phyloP scores from a whole-genome alignment of 805 yeast genomes.

The Schwanniomyces occidentalis region DNA sequence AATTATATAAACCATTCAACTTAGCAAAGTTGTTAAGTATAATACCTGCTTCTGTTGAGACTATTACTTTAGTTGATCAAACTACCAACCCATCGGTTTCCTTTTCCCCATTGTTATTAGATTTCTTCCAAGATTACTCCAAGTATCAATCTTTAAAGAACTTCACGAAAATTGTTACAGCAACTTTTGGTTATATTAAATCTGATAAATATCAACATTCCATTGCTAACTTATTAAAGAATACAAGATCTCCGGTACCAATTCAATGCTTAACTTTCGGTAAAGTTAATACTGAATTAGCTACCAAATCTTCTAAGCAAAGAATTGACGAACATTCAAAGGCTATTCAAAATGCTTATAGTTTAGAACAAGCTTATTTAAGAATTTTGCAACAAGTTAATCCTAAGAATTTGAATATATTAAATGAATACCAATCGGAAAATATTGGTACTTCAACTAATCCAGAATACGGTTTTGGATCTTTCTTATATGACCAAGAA shows the following conservation, averaged over 20 bases:
- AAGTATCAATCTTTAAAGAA: slow-evolving; percentile 44
- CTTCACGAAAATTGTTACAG: slow-evolving; percentile 52
- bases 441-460: slow-evolving; percentile 47
- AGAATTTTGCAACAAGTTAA: slow-evolving; percentile 73
- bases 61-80: slow-evolving; percentile 69
- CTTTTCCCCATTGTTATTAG: slow-evolving; percentile 74
- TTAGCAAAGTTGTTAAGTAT: slow-evolving; percentile 47
- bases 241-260: slow-evolving; percentile 55
- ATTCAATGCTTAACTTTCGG: slow-evolving; percentile 67
- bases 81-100: slow-evolving; percentile 27
- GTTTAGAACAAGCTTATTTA: slow-evolving; percentile 73
- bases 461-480: slow-evolving; percentile 90
- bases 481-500: slow-evolving; percentile 58
- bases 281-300: slow-evolving; percentile 26
- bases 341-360: slow-evolving; percentile 49
- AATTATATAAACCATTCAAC: slow-evolving; percentile 74
- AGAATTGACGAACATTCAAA: slow-evolving; percentile 17
- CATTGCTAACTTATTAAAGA: slow-evolving; percentile 49
- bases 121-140: slow-evolving; percentile 63
- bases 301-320: slow-evolving; percentile 28
- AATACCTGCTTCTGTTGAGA: slow-evolving; percentile 55
- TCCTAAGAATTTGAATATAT: slow-evolving; percentile 51
- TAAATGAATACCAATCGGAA: slow-evolving; percentile 56
- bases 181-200: slow-evolving; percentile 54
- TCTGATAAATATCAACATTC: slow-evolving; percentile 40